phyloP scores from a whole-genome alignment of 2,329 filamentous ascomycete genomes.

The Capronia epimyces region DNA sequence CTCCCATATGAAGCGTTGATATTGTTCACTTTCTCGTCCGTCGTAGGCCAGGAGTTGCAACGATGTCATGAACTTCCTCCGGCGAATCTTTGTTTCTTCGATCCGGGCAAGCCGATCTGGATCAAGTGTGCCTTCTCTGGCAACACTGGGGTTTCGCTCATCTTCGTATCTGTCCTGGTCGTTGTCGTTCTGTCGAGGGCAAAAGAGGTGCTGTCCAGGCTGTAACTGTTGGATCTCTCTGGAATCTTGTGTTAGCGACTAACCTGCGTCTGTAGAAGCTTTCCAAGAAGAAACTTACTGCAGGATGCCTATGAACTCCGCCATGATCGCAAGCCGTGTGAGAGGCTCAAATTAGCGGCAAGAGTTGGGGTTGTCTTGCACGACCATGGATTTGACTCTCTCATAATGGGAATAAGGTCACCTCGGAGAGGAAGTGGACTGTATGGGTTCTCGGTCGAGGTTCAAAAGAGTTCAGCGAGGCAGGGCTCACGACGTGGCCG shows the following conservation, averaged over 20 bases:
- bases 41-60: conserved; percentile 65
- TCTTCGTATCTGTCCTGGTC: conserved; percentile 62
- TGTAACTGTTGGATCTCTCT: conserved; percentile 41
- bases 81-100: conserved; percentile 50
- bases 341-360: background rate
- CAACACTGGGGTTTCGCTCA: conserved; percentile 38
- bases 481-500: background rate
- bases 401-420: conserved; percentile 12
- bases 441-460: background rate
- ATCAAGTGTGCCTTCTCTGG: conserved; percentile 38
- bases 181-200: conserved; percentile 58
- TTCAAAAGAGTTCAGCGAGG: background rate
- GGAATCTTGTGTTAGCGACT: background rate
- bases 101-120: conserved; percentile 42
- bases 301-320: conserved; percentile 41
- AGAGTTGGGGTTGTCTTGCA: background rate
- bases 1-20: conserved; percentile 55
- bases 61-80: conserved; percentile 61
- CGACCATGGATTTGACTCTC: conserved; percentile 6
- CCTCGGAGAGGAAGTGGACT: background rate
- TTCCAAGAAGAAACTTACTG: conserved; percentile 33
- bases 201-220: conserved; percentile 58
- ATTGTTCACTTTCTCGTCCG: conserved; percentile 54
- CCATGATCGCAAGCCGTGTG: conserved; percentile 24
- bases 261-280: background rate